These are phyloP conservation scores for Sugiyamaella lignohabitans DNA, from an alignment of 805 yeast species.

Conservation along the genomic window DNA sequence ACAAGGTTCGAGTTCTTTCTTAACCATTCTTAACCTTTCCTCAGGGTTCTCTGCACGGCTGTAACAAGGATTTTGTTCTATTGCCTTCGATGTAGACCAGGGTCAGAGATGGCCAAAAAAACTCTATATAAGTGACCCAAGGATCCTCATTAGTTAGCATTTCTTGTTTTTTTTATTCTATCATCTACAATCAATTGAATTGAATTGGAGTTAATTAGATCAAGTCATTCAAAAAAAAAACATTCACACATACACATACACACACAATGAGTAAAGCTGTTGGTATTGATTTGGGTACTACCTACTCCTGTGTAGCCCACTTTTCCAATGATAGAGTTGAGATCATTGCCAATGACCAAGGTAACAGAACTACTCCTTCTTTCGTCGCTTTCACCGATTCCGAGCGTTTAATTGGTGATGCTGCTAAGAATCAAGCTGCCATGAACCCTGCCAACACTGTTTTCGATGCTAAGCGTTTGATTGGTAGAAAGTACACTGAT, in stretches of 20 bases:
- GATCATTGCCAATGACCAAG: constrained; percentile 95
- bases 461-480: constrained; percentile 92
- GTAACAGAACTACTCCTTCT: constrained; percentile 97
- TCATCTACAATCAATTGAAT: neutral
- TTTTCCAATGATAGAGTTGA: constrained; percentile 82
- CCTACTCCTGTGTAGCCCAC: constrained; percentile 96
- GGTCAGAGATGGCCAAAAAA: neutral
- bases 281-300: constrained; percentile 94
- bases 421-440: constrained; percentile 98
- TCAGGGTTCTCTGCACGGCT: neutral
- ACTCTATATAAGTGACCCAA: neutral
- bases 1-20: no score
- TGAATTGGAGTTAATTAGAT: neutral
- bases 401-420: constrained; percentile 94
- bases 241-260: neutral
- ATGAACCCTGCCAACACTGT: constrained; percentile 92
- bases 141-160: neutral
- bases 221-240: neutral
- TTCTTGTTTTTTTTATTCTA: neutral
- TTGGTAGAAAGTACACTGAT: constrained; percentile 77
- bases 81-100: neutral
- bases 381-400: constrained; percentile 94
- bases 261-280: constrained; percentile 45
- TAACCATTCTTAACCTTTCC: neutral
- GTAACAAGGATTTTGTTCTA: neutral